A percentile compares a stretch with the other conserved stretches of the same genome.
These are phyloP conservation scores for Opeltia flavorubescens DNA, from an alignment of 495 filamentous ascomycete genomes.

Conservation along the genomic window DNA sequence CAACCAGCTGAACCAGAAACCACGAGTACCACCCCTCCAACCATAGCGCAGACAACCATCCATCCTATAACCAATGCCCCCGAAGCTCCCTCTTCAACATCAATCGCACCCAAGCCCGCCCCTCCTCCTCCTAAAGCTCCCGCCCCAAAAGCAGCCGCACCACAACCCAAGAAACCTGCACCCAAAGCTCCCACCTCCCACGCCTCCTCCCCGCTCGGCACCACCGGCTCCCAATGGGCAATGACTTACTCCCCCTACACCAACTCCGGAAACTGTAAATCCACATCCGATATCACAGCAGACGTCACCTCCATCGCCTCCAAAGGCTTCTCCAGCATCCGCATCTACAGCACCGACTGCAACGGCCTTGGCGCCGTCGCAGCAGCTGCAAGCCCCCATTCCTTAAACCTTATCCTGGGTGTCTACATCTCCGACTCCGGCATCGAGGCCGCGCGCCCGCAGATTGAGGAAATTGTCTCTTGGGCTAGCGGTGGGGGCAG, in stretches of 20 bases:
- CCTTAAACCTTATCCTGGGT: slow-evolving; percentile 69
- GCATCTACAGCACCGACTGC: slow-evolving; percentile 91
- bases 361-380: slow-evolving; percentile 61
- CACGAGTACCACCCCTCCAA: neutral
- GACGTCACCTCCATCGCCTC: slow-evolving; percentile 56
- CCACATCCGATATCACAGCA: slow-evolving; percentile 35
- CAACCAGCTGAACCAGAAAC: neutral
- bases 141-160: neutral
- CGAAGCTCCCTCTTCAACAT: neutral
- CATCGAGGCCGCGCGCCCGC: slow-evolving; percentile 39
- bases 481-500: slow-evolving; percentile 40
- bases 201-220: slow-evolving; percentile 10
- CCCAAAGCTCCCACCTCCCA: slow-evolving; percentile 5
- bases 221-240: slow-evolving; percentile 47
- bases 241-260: slow-evolving; percentile 88
- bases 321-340: slow-evolving; percentile 68
- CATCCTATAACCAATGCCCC: neutral
- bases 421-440: slow-evolving; percentile 61
- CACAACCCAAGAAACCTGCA: neutral
- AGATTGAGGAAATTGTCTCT: slow-evolving; percentile 53
- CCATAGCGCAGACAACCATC: neutral
- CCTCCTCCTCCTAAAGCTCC: neutral
- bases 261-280: slow-evolving; percentile 50
- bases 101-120: neutral
- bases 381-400: slow-evolving; percentile 40